Evolutionary conservation across 2,329 filamentous ascomycete genomes (phyloP).

Genomic region (Botryosphaeria dothidea): DNA sequence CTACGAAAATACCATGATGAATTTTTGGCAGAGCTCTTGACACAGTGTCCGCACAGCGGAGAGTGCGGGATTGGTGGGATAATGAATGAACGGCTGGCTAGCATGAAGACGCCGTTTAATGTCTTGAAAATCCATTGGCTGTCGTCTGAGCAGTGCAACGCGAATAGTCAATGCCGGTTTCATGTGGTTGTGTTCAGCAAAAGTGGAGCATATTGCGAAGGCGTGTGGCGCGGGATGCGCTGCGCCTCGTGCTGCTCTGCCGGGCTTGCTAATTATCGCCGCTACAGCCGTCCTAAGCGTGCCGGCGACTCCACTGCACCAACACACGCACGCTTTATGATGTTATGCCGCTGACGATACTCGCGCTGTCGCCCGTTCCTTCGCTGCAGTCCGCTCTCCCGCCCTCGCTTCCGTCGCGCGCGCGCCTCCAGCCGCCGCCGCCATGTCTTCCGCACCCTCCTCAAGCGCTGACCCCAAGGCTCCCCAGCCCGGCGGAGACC

Average conservation of each 20-base stretch:
- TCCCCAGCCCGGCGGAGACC: conserved; percentile 20
- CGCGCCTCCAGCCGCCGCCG: conserved; percentile 4
- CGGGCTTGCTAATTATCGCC: conserved; percentile 8
- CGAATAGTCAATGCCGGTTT: not conserved
- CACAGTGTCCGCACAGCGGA: not conserved
- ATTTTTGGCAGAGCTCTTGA: conserved; percentile 3
- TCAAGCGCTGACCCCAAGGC: conserved; percentile 17
- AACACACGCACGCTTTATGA: conserved; percentile 14
- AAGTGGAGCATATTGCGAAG: not conserved
- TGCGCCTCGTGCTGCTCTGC: conserved; percentile 13
- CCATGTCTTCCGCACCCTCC: conserved; percentile 8
- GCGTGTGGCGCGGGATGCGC: not conserved
- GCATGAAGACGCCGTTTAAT: not conserved
- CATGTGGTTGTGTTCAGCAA: not conserved
- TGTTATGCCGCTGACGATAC: conserved; percentile 17
- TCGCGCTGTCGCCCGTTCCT: not conserved
- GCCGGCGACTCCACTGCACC: not conserved
- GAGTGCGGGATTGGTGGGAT: not conserved
- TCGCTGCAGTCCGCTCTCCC: not conserved
- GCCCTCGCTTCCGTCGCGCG: conserved; percentile 6
- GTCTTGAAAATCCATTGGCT: not conserved
- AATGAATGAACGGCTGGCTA: not conserved
- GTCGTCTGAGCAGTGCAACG: not conserved
- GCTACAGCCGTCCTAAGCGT: not conserved
- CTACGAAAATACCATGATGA: conserved; percentile 18